Conservation (phyloP, 164 flowering plant species). For the Chimonanthus salicifolius region DNA sequence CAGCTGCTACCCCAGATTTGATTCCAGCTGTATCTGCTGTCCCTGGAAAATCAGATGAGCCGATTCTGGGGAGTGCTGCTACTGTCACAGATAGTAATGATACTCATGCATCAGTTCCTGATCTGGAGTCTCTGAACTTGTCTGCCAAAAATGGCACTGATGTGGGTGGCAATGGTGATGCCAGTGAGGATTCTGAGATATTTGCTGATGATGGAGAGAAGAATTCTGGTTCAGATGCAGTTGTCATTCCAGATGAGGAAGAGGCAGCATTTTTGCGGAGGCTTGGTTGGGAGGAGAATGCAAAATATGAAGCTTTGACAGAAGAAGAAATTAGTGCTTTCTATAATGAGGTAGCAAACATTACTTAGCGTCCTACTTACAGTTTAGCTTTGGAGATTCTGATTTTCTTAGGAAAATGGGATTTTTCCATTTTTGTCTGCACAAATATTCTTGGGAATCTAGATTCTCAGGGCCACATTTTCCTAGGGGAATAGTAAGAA, state of each 20-base stretch:
- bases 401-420: too few relatives aligned
- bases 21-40: constrained; percentile 22
- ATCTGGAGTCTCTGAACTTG: constrained; percentile 10
- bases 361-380: not conserved
- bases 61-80: constrained; percentile 23
- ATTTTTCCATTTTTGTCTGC: too few relatives aligned
- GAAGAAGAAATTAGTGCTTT: constrained; percentile 85
- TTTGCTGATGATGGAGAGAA: constrained; percentile 21
- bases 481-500: too few relatives aligned
- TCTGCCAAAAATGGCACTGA: constrained; percentile 25
- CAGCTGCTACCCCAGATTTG: constrained; percentile 30
- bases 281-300: constrained; percentile 92
- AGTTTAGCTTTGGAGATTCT: too few relatives aligned
- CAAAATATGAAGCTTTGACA: constrained; percentile 71
- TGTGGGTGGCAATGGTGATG: constrained; percentile 6
- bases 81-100: constrained; percentile 21
- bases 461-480: too few relatives aligned
- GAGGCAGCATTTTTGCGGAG: constrained; percentile 75
- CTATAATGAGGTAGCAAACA: constrained; percentile 8
- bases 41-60: constrained; percentile 35
- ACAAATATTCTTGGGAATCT: too few relatives aligned
- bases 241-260: constrained; percentile 12
- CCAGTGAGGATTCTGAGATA: constrained; percentile 23
- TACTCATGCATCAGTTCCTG: constrained; percentile 11
- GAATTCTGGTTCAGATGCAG: constrained; percentile 7